Percentiles rank a stretch among this genome's conserved stretches.
These are phyloP conservation scores for Oenanthe javanica DNA, from an alignment of 140 eudicot species.

Conservation along the genomic window DNA sequence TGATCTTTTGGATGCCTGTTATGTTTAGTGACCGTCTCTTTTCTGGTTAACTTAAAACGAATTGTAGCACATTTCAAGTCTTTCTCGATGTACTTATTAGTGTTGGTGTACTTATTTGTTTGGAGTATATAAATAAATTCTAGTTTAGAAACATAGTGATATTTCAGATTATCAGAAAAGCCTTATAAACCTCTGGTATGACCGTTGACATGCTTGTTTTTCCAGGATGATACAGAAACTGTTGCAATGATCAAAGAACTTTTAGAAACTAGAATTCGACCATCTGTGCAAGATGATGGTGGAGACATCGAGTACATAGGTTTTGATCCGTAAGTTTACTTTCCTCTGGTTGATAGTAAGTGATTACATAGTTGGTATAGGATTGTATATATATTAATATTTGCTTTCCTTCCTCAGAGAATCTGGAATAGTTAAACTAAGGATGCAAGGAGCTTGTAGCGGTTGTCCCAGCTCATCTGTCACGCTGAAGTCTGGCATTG, in stretches of 20 bases:
- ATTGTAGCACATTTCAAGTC: not conserved
- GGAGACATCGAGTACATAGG: slow-evolving; percentile 91
- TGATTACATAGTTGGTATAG: not conserved
- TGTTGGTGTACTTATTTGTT: not conserved
- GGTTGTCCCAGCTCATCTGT: slow-evolving; percentile 99
- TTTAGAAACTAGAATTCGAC: slow-evolving; percentile 91
- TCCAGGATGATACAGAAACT: slow-evolving; percentile 90
- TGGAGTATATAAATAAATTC: not conserved
- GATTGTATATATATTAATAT: not conserved
- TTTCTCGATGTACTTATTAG: not conserved
- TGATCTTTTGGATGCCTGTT: not conserved
- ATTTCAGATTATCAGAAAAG: not conserved
- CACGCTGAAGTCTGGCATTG: slow-evolving; percentile 93
- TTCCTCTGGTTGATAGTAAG: not conserved
- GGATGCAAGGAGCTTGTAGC: slow-evolving; percentile 99
- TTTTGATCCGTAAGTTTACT: slow-evolving; percentile 60
- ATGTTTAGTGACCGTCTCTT: not conserved
- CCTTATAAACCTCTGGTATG: not conserved
- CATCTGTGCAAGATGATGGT: slow-evolving; percentile 98
- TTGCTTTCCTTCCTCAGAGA: slow-evolving; percentile 35
- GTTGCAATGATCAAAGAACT: slow-evolving; percentile 99
- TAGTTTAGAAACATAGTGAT: not conserved
- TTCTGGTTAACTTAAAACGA: not conserved
- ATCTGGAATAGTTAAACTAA: slow-evolving; percentile 81
- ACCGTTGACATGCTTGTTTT: not conserved